Percentiles rank a stretch among this genome's conserved stretches.
phyloP scores from a whole-genome alignment of 139 green algal species.

The Mesostigma viride region DNA sequence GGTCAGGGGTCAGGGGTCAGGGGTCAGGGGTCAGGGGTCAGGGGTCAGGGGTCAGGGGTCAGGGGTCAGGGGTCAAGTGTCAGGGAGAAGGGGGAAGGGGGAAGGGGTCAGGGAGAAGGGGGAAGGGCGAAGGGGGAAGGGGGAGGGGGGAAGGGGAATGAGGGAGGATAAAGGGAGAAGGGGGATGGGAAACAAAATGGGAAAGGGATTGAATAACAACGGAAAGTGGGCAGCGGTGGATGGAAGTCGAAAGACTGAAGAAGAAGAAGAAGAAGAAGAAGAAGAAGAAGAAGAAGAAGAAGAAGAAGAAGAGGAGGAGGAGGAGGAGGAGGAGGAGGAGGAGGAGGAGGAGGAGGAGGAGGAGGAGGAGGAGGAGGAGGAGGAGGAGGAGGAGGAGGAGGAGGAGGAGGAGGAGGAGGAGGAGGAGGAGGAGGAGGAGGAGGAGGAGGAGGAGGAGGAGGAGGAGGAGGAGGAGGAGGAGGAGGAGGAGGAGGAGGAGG shows the following conservation, averaged over 20 bases:
- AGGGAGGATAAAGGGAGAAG: conserved; percentile 5
- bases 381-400: neutral
- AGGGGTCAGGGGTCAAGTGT: too few relatives aligned
- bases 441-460: neutral
- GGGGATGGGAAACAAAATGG: conserved; percentile 8
- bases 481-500: neutral
- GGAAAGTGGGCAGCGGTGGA: neutral
- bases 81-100: too few relatives aligned
- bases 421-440: conserved; percentile 5
- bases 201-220: neutral
- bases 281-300: neutral
- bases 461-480: neutral
- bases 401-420: conserved; percentile 6
- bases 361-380: conserved; percentile 1
- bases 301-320: conserved; percentile 1
- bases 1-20: too few relatives aligned
- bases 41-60: too few relatives aligned
- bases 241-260: neutral
- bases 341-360: neutral
- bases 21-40: too few relatives aligned
- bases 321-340: neutral
- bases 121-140: too few relatives aligned
- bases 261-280: conserved; percentile 1
- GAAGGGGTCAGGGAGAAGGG: conserved; percentile 1
- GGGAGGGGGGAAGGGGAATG: too few relatives aligned